phyloP scores from a whole-genome alignment of 2,329 filamentous ascomycete genomes.

The Botrytis fabae region DNA sequence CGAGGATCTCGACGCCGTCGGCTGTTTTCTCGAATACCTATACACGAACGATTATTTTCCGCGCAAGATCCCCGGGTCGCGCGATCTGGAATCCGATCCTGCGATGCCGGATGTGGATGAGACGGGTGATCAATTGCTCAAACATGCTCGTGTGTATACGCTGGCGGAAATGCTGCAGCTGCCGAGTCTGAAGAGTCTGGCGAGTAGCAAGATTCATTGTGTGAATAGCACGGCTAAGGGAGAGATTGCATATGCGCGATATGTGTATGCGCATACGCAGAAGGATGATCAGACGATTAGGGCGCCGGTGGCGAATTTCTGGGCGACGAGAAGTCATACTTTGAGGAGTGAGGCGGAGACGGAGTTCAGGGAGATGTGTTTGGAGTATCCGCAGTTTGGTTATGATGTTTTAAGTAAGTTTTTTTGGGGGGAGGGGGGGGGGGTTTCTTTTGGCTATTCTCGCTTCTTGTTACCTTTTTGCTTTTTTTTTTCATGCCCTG shows the following conservation, averaged over 20 bases:
- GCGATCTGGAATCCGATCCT: conserved; percentile 68
- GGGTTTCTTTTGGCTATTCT: neutral
- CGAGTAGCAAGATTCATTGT: conserved; percentile 88
- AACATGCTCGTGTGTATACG: conserved; percentile 87
- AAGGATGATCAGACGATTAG: conserved; percentile 71
- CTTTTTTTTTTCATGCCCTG: neutral
- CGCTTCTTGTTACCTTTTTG: neutral
- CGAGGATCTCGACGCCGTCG: conserved; percentile 71
- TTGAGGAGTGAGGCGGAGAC: conserved; percentile 82
- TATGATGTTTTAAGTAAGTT: conserved; percentile 83
- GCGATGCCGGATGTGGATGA: conserved; percentile 67
- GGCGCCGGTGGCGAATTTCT: conserved; percentile 84
- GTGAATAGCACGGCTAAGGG: conserved; percentile 84
- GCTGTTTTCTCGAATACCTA: conserved; percentile 78
- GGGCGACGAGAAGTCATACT: conserved; percentile 78
- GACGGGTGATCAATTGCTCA: conserved; percentile 79
- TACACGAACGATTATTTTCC: conserved; percentile 90
- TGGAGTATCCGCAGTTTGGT: conserved; percentile 88
- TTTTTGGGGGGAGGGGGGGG: accelerated
- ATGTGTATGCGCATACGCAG: conserved; percentile 77
- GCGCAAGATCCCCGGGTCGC: conserved; percentile 60
- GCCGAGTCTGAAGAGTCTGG: conserved; percentile 68
- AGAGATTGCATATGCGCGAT: conserved; percentile 89
- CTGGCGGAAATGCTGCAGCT: conserved; percentile 77
- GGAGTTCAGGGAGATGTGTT: conserved; percentile 80